A percentile compares a stretch with the other conserved stretches of the same genome.
phyloP scores from a whole-genome alignment of 257 asterid species.

The Ocimum tenuiflorum region DNA sequence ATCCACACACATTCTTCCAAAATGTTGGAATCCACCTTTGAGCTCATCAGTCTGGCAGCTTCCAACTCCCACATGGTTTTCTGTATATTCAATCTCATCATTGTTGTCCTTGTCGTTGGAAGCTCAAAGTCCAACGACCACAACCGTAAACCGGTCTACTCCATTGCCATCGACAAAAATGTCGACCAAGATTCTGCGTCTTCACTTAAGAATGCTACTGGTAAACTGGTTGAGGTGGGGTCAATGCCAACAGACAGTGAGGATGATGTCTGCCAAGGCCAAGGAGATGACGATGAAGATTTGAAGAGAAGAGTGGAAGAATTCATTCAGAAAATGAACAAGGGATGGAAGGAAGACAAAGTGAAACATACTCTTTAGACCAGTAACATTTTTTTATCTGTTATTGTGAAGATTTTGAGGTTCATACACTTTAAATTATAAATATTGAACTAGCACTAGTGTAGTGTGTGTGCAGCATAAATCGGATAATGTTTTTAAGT shows the following conservation, averaged over 20 bases:
- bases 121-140: slow-evolving; percentile 21
- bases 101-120: slow-evolving; percentile 39
- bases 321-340: slow-evolving; percentile 44
- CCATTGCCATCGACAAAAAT: no score
- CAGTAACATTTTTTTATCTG: no score
- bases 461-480: no score
- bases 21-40: no score
- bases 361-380: slow-evolving; percentile 17
- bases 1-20: no score
- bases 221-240: no score
- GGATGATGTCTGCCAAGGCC: background rate
- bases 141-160: no score
- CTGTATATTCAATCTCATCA: slow-evolving; percentile 58
- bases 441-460: no score
- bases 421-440: no score
- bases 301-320: slow-evolving; percentile 45
- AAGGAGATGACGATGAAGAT: slow-evolving; percentile 28
- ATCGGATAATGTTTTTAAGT: no score
- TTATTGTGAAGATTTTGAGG: no score
- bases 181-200: background rate
- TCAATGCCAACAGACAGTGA: background rate
- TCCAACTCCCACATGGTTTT: slow-evolving; percentile 50
- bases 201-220: no score
- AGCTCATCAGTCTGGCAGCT: slow-evolving; percentile 44
- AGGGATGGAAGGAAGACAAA: slow-evolving; percentile 42